Percentiles rank a stretch among this genome's conserved stretches.
These are phyloP conservation scores for Quercus phellos DNA, from an alignment of 331 rosid species.

Conservation along the genomic window DNA sequence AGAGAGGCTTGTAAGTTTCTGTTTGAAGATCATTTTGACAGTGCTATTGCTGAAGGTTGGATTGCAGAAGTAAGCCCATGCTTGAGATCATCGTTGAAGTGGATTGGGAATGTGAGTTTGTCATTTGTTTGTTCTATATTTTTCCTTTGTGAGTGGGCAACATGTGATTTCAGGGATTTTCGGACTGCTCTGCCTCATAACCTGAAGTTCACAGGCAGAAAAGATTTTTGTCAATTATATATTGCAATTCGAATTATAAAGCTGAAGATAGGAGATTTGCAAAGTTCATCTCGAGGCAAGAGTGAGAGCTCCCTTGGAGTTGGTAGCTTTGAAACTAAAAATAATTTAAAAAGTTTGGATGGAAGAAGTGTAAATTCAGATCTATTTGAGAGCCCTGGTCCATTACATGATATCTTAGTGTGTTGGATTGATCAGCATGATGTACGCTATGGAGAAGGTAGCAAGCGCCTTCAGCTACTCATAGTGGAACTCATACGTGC, in stretches of 20 bases:
- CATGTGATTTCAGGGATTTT: constrained; percentile 92
- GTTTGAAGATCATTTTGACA: constrained; percentile 76
- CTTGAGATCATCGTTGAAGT: constrained; percentile 80
- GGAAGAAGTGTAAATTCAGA: constrained; percentile 29
- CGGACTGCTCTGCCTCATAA: constrained; percentile 53
- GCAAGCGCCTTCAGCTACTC: constrained; percentile 71
- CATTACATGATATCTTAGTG: constrained; percentile 85
- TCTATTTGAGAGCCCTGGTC: constrained; percentile 85
- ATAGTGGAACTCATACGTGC: constrained; percentile 66
- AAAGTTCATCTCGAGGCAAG: constrained; percentile 32
- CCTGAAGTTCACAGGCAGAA: constrained; percentile 73
- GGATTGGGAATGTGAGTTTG: constrained; percentile 63
- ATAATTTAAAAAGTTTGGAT: constrained; percentile 31
- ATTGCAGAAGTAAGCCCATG: constrained; percentile 74
- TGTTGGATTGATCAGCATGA: constrained; percentile 99
- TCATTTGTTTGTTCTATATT: constrained; percentile 72
- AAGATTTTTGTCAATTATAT: constrained; percentile 78
- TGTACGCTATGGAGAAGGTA: constrained; percentile 77
- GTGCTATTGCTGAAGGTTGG: constrained; percentile 67
- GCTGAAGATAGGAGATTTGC: constrained; percentile 61
- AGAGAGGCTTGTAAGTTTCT: constrained; percentile 56
- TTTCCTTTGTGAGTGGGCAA: constrained; percentile 99
- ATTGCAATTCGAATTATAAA: constrained; percentile 73
- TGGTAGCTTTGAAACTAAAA: constrained; percentile 35
- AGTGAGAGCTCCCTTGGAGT: constrained; percentile 31